Conservation (phyloP, 2,329 filamentous ascomycete species). For the Colletotrichum tropicale region DNA sequence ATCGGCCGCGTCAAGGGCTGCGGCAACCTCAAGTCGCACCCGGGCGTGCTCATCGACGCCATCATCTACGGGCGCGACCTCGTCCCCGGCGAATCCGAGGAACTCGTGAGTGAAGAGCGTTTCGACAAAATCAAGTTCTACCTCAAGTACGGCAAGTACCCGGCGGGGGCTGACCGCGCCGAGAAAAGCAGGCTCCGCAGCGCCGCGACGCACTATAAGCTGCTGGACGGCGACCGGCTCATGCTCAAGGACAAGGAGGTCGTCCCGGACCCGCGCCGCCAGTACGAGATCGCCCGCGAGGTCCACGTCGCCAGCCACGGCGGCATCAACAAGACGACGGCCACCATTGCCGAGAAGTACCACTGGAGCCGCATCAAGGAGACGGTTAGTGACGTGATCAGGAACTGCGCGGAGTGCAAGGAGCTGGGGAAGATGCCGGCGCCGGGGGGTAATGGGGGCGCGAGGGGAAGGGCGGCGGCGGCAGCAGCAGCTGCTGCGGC, state of each 20-base stretch:
- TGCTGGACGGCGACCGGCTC: constrained; percentile 77
- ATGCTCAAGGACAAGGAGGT: constrained; percentile 99
- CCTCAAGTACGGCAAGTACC: constrained; percentile 92
- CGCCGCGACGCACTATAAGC: constrained; percentile 93
- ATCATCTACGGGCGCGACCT: constrained; percentile 78
- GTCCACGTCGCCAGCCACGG: constrained; percentile 80
- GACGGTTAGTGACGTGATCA: constrained; percentile 92
- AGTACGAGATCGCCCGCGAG: constrained; percentile 85
- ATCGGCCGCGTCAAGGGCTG: constrained; percentile 82
- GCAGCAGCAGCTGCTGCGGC: not conserved
- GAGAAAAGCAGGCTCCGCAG: constrained; percentile 95
- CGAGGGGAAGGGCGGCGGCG: constrained; percentile 1
- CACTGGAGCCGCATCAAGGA: constrained; percentile 99
- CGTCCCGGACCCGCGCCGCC: constrained; percentile 84
- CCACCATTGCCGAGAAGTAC: constrained; percentile 89
- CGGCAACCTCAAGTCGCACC: constrained; percentile 72
- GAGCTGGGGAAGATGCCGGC: constrained; percentile 67
- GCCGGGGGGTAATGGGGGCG: constrained; percentile 1
- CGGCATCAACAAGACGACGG: constrained; percentile 98
- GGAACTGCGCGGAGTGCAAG: constrained; percentile 89
- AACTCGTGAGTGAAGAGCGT: constrained; percentile 90
- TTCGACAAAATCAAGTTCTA: constrained; percentile 99
- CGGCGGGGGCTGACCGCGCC: constrained; percentile 87
- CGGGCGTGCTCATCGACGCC: constrained; percentile 72
- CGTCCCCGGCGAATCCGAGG: constrained; percentile 63